Evolutionary conservation across 805 yeast genomes (phyloP), one percentile per base, ranked within the genome.

Genomic region (Pichia sporocuriosa): DNA sequence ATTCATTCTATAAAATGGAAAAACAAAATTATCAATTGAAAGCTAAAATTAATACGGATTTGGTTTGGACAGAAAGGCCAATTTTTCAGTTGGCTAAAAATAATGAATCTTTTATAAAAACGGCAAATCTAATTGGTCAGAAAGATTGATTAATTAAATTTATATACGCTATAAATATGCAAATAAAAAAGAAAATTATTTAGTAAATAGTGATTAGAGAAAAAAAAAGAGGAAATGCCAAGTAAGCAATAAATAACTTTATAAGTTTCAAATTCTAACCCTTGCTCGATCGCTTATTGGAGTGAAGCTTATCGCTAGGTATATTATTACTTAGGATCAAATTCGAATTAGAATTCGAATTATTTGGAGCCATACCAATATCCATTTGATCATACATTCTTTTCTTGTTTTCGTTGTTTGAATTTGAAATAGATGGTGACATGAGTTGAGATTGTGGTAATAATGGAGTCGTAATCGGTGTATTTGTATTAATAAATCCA

Each of bases 41-140:
- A 6, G 44, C 44, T 9, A 32, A 37, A 19, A 36, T 58, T 25
- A 39, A 47, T 17, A 35, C 32, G 2, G 32, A 36, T n/a, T 38
- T 58, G 12, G 38, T 40, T 13, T 58, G 63, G 63, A 15, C 15
- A 5, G 36, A 35, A 5, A 32, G 31, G 13, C 44, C 55, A 16
- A 35, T 40, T 21, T 38, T 47, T 17, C 25, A 37, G 1, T 33
- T 56, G 2, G 37, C 32, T 3, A 39, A 48, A 4, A 54, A 54
- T 26, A 12, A 27, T 6, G 13, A 24, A 6, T 36, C 41, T 20
- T 58, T 57, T 32, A 36, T 40, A 17, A 30, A 51, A 22, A 44
- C 48, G 19, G 57, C 59, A 10, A 24, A 24, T 3, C 4, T 35
- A 10, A 13, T 50, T 2, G 40, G 38, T 3, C 44, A 37, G 13